Evolutionary conservation across 192 early-diverging fungal species (phyloP), one percentile per base, ranked within the genome.

Genomic region (Gigaspora rosea): DNA sequence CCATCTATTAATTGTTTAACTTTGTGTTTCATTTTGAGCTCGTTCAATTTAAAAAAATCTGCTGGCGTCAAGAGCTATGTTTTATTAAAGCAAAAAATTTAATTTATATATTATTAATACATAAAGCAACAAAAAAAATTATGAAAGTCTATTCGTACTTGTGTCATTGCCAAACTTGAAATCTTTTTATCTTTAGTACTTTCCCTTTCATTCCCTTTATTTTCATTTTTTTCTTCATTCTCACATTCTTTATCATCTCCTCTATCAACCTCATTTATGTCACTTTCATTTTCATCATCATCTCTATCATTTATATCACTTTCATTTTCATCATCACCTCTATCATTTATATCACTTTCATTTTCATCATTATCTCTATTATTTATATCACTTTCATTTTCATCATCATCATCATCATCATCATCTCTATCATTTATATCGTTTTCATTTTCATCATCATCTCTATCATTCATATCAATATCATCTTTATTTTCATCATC

Each of bases 11-110:
- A 74, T 72, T 80, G 76, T 48, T 91, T 87, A 22, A 88, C 87
- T 71, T 93, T 90, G 59, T 88, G 80, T 33, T 90, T 82, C 66
- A 88, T 83, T 79, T 91, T 92, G 36, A 95, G 86, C 75, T 91
- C 90, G 66, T 93, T 85, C 77, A 99, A 90, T 69, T 88, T 91
- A 33, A 87, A 91, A 84, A 98, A 98, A 86, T 99, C 97, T 35
- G 95, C 93, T 47, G 93, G 91, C 54, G 95, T 97, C 62, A 96
- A 86, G 69, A 98, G 94, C 79, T 91, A 66, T 51, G 41, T 80
- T n/a, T 36, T 70, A 41, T 49, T 35, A 16, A n/a, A 48, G 36
- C 18, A 74, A 64, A 66, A 46, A 12, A 35, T 13, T 10, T 66
- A n/a, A 47, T 16, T n/a, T 47, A 47, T 47, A 16, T 47, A 47